These are phyloP conservation scores for Amanita exitialis DNA, from an alignment of 768 basidiomycete genomes.

Conservation along the genomic window DNA sequence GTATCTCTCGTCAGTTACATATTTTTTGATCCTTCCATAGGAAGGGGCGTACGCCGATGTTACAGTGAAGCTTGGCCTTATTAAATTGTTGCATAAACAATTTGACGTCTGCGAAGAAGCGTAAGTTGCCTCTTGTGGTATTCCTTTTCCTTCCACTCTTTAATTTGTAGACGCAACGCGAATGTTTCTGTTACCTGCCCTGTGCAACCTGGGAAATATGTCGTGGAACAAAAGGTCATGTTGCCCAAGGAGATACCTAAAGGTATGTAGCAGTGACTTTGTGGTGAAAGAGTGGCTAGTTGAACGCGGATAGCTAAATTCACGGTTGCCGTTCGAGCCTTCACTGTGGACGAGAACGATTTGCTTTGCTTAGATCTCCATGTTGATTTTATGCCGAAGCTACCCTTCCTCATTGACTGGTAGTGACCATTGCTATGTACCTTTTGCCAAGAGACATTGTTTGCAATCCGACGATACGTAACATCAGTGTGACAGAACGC, in stretches of 20 bases:
- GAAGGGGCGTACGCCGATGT: conserved; percentile 90
- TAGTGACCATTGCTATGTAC: not conserved
- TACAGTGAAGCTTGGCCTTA: conserved; percentile 82
- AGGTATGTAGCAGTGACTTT: conserved; percentile 27
- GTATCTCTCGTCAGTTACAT: not conserved
- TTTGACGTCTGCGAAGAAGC: conserved; percentile 94
- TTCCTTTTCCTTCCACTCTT: not conserved
- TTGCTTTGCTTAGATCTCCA: conserved; percentile 74
- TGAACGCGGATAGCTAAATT: conserved; percentile 64
- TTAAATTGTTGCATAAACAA: conserved; percentile 75
- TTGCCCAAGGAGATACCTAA: conserved; percentile 89
- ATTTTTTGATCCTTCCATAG: conserved; percentile 27
- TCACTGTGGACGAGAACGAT: conserved; percentile 60
- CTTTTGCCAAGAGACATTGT: too few relatives aligned
- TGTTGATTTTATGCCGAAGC: conserved; percentile 55
- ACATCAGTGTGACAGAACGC: not conserved
- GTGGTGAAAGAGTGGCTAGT: conserved; percentile 1
- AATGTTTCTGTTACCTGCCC: conserved; percentile 81
- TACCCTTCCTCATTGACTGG: conserved; percentile 17
- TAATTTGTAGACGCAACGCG: conserved; percentile 48
- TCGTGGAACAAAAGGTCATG: conserved; percentile 72
- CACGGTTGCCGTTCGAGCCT: conserved; percentile 55
- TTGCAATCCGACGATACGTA: not conserved
- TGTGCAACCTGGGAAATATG: conserved; percentile 59
- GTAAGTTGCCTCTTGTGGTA: conserved; percentile 37